Evolutionary conservation across 768 basidiomycete genomes (phyloP), one percentile per base, ranked within the genome.

Genomic region (Mycena haematopus): DNA sequence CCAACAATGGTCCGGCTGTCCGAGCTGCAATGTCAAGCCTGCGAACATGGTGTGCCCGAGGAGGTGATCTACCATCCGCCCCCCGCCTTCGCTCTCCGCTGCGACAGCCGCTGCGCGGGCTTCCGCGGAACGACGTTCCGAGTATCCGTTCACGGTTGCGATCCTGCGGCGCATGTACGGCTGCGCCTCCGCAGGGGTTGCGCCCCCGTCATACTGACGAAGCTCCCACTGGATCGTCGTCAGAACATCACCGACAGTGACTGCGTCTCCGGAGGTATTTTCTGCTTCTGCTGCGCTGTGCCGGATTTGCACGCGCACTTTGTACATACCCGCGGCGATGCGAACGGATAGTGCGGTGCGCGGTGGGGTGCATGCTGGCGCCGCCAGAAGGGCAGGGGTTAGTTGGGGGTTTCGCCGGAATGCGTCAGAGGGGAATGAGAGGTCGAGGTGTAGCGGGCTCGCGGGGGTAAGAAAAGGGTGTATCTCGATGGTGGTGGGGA

Each of bases 171-270:
- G 51, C 45, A 47, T 49, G 52, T 65, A 65, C 3, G 52, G 51
- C 31, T 5, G 44, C 0, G 56, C 46, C 8, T 42, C 56, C 17
- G 42, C 25, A 7, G 65, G 56, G 0, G 36, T 38, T 8, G 42
- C 15, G 31, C 51, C 44, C 6, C 38, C n/a, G 44, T 65, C 65
- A 31, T 65, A 58, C 24, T 38, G 42, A 3, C 65, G 65, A 46
- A 65, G 51, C 44, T 38, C 46, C 15, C 17, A 2, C 22, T 65
- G 59, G 15, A 65, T 50, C 6, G 24, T 14, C 8, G 65, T 57
- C 19, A 65, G 56, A n/a, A 65, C 56, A 15, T 65, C 60, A 35
- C 65, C 65, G 22, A 65, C 60, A 6, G 59, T 65, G 21, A 65
- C 60, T 2, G 45, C 21, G 44, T 33, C n/a, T 11, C 15, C 19